A percentile compares a stretch with the other conserved stretches of the same genome.
These are phyloP conservation scores for Penicillium bovifimosum DNA, from an alignment of 495 filamentous ascomycete species.

Conservation along the genomic window DNA sequence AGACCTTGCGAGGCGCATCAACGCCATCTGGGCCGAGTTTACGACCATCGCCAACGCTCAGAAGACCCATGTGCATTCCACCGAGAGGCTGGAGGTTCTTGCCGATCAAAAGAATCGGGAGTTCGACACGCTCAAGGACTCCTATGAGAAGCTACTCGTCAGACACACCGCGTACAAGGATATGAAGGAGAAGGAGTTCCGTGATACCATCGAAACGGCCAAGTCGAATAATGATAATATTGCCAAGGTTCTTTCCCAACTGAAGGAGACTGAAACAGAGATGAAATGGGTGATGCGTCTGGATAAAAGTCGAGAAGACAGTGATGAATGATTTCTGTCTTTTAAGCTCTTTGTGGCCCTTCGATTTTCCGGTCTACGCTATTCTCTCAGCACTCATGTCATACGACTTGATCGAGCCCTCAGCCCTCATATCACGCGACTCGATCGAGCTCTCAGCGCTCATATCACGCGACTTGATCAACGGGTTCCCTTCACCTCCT, in stretches of 20 bases:
- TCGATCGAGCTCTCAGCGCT: too few species aligned
- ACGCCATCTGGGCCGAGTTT: constrained; percentile 26
- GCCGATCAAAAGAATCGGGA: constrained; percentile 67
- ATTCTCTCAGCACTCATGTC: background rate
- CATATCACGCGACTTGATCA: background rate
- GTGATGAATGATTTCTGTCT: background rate
- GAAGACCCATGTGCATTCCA: constrained; percentile 45
- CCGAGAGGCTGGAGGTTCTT: constrained; percentile 57
- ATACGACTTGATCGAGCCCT: background rate
- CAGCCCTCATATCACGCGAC: background rate
- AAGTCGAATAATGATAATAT: constrained; percentile 49
- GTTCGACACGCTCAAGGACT: constrained; percentile 50
- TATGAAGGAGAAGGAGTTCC: constrained; percentile 55
- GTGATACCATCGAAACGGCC: constrained; percentile 51
- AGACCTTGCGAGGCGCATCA: constrained; percentile 39
- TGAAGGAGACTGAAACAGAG: constrained; percentile 57
- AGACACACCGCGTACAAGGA: constrained; percentile 59
- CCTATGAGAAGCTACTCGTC: constrained; percentile 53
- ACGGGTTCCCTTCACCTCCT: background rate
- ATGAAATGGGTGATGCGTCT: constrained; percentile 66
- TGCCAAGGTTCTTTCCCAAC: constrained; percentile 50
- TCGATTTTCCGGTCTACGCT: background rate
- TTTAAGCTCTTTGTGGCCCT: background rate
- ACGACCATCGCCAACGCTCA: constrained; percentile 34
- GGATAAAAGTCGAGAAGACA: constrained; percentile 45